Percentiles rank a stretch among this genome's conserved stretches.
These are phyloP conservation scores for Pseudopyricularia cyperi DNA, from an alignment of 2,329 filamentous ascomycete genomes.

Conservation along the genomic window DNA sequence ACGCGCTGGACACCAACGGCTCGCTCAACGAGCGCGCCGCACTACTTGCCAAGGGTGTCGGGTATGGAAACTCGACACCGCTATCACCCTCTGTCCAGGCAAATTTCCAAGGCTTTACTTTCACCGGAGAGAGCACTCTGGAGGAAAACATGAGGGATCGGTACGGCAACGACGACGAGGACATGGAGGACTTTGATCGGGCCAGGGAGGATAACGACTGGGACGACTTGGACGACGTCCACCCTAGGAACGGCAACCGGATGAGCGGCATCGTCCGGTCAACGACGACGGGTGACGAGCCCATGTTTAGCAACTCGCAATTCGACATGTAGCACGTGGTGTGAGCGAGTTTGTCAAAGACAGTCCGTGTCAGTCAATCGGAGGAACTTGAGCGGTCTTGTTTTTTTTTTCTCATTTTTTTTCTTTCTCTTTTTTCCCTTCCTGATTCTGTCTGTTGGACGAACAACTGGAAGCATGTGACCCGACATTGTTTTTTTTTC, in stretches of 20 bases:
- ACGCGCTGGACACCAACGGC: slow-evolving; percentile 72
- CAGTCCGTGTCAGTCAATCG: background rate
- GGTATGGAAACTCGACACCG: slow-evolving; percentile 80
- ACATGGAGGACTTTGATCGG: slow-evolving; percentile 42
- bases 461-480: background rate
- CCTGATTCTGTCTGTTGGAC: too few relatives aligned
- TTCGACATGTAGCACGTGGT: slow-evolving; percentile 43
- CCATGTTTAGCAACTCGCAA: slow-evolving; percentile 48
- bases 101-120: slow-evolving; percentile 97
- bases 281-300: slow-evolving; percentile 41
- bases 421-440: too few relatives aligned
- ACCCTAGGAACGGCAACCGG: slow-evolving; percentile 37
- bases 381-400: background rate
- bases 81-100: slow-evolving; percentile 92
- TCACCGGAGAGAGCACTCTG: slow-evolving; percentile 93
- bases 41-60: slow-evolving; percentile 54
- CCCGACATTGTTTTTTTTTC: background rate
- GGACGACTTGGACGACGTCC: slow-evolving; percentile 44
- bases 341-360: background rate
- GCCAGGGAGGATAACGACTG: slow-evolving; percentile 36
- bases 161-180: slow-evolving; percentile 34
- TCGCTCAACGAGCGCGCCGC: slow-evolving; percentile 87
- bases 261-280: slow-evolving; percentile 53
- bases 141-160: slow-evolving; percentile 65
- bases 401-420: background rate